phyloP scores from a whole-genome alignment of 345 rosid species.

The Brassica cretica region DNA sequence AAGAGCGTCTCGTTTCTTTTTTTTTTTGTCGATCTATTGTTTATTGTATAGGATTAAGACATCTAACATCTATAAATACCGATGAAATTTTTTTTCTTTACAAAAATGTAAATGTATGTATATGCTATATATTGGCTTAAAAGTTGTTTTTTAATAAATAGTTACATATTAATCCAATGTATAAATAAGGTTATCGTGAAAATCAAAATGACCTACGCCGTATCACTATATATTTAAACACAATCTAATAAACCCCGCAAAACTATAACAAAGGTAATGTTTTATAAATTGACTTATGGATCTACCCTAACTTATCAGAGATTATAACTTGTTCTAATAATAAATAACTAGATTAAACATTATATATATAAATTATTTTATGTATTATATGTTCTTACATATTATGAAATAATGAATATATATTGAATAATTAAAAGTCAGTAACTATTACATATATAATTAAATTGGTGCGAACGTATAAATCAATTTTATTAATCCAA shows the following conservation, averaged over 20 bases:
- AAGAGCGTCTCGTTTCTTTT: too few relatives aligned
- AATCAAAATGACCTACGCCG: conserved; percentile 8
- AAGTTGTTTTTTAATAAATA: too few relatives aligned
- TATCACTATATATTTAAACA: not conserved
- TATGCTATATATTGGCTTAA: conserved; percentile 1
- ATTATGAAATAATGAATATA: too few relatives aligned
- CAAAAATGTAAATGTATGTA: not conserved
- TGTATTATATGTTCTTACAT: too few relatives aligned
- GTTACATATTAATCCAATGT: too few relatives aligned
- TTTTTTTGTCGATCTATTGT: too few relatives aligned
- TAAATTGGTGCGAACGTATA: too few relatives aligned
- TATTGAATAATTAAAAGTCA: too few relatives aligned
- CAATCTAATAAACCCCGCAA: not conserved
- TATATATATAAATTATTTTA: too few relatives aligned
- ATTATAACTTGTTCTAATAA: not conserved
- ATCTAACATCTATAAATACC: not conserved
- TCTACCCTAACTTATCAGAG: not conserved
- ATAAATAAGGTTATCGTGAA: not conserved
- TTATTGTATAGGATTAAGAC: conserved; percentile 30
- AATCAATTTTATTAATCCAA: too few relatives aligned
- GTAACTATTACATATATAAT: too few relatives aligned
- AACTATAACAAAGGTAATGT: not conserved
- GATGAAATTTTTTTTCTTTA: not conserved
- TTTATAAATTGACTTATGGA: not conserved
- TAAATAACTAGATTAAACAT: too few relatives aligned